Conservation (phyloP, 179 eudicot species). For the Silene noctiflora region DNA sequence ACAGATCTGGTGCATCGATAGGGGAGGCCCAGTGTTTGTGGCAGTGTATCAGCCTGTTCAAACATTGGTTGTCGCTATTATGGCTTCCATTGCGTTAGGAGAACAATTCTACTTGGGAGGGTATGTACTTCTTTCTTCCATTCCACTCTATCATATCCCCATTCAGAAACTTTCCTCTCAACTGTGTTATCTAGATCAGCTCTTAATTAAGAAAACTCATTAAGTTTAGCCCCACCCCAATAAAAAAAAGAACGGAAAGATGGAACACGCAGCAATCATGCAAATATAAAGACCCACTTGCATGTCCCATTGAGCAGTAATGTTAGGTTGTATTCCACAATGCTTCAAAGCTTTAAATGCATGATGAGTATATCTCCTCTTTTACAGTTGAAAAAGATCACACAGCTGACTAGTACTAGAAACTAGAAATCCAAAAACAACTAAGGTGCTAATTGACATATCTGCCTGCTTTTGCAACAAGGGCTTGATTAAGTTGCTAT, state of each 20-base stretch:
- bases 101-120: slow-evolving; percentile 96
- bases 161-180: slow-evolving; percentile 33
- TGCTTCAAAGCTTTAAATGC: slow-evolving; percentile 1
- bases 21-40: slow-evolving; percentile 95
- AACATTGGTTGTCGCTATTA: slow-evolving; percentile 86
- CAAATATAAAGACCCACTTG: slow-evolving; percentile 25
- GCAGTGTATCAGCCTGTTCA: slow-evolving; percentile 98
- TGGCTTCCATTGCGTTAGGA: slow-evolving; percentile 85
- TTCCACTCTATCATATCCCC: slow-evolving; percentile 22
- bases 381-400: slow-evolving; percentile 7
- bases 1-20: slow-evolving; percentile 98
- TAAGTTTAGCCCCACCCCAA: background rate
- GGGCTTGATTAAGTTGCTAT: background rate
- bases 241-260: slow-evolving; percentile 1
- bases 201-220: background rate
- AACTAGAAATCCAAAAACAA: background rate
- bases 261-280: slow-evolving; percentile 22
- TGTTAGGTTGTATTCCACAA: slow-evolving; percentile 30
- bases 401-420: slow-evolving; percentile 2
- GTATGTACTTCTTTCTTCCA: slow-evolving; percentile 34
- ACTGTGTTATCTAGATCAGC: slow-evolving; percentile 22
- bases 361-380: slow-evolving; percentile 8
- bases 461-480: background rate
- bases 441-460: slow-evolving; percentile 1
- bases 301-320: slow-evolving; percentile 23